Conservation (phyloP, 768 basidiomycete genomes). For the Boletellus emodensis region DNA sequence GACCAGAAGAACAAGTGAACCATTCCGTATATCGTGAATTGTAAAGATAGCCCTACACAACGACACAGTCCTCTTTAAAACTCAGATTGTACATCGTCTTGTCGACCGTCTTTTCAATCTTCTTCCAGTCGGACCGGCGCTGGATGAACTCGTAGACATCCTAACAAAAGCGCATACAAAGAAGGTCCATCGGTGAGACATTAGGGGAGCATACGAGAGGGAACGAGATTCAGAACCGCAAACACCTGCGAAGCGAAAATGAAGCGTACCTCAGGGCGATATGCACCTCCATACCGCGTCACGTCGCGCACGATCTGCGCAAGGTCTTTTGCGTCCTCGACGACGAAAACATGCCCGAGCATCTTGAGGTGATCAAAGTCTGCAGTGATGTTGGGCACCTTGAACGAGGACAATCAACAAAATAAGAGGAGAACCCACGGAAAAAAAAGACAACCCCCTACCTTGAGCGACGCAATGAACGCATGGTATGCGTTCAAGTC, state of each 20-base stretch:
- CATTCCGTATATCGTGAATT: no score
- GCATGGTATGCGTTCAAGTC: conserved; percentile 92
- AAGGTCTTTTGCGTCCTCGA: conserved; percentile 92
- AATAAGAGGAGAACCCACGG: not conserved
- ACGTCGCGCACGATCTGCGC: conserved; percentile 96
- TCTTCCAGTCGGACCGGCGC: conserved; percentile 95
- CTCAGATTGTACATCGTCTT: conserved; percentile 92
- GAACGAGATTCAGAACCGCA: not conserved
- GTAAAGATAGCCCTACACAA: conserved; percentile 16
- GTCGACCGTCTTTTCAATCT: conserved; percentile 94
- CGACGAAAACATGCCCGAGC: conserved; percentile 95
- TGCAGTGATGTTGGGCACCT: conserved; percentile 75
- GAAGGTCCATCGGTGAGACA: not conserved
- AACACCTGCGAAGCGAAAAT: not conserved
- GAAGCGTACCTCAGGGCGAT: conserved; percentile 79
- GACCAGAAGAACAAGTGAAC: no score
- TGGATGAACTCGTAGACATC: conserved; percentile 97
- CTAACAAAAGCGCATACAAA: conserved; percentile 27
- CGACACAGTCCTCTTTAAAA: conserved; percentile 87
- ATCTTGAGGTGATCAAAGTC: conserved; percentile 96
- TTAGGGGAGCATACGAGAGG: not conserved
- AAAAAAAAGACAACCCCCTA: conserved; percentile 21
- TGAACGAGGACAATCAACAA: not conserved
- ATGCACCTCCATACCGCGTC: conserved; percentile 91
- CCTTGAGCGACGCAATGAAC: conserved; percentile 86